Evolutionary conservation across 208 protist species (phyloP).

Genomic region (Crithidia fasciculata): DNA sequence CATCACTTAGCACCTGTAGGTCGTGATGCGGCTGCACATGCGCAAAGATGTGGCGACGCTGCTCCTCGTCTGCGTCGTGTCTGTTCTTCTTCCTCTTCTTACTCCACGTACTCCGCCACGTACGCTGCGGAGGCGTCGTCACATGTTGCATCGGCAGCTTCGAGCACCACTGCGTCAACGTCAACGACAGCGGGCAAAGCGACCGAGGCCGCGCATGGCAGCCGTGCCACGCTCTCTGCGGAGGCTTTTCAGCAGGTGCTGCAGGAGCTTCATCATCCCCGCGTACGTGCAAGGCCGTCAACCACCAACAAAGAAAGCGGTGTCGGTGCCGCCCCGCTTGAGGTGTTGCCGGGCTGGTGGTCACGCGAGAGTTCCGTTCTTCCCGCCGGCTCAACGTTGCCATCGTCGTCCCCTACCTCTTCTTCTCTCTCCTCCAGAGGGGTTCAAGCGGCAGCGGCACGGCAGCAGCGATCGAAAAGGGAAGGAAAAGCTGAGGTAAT

Average conservation of each 20-base stretch:
- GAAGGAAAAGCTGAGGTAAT: neutral
- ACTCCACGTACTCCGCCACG: neutral
- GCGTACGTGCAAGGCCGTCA: neutral
- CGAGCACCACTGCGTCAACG: neutral
- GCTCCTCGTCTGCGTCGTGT: neutral
- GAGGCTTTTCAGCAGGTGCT: slow-evolving; percentile 12
- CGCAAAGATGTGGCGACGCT: neutral
- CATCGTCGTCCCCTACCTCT: neutral
- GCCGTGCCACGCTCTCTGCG: neutral
- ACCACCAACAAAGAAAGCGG: too few species aligned
- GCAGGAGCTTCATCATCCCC: slow-evolving; percentile 14
- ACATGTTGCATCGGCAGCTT: neutral
- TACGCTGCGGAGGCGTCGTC: neutral
- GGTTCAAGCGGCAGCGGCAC: too few species aligned
- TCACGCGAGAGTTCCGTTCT: slow-evolving; percentile 17
- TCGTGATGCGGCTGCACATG: too few species aligned
- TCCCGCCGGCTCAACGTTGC: slow-evolving; percentile 1
- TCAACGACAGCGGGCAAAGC: neutral
- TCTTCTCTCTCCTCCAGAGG: neutral
- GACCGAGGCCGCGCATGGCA: neutral
- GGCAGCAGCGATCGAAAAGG: too few species aligned
- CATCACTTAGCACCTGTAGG: too few species aligned
- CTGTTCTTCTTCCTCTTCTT: slow-evolving; percentile 5
- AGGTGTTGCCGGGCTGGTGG: slow-evolving; percentile 7
- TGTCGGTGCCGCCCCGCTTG: neutral